Evolutionary conservation across 75 land plant genomes (phyloP).

Genomic region (Pinus taeda): DNA sequence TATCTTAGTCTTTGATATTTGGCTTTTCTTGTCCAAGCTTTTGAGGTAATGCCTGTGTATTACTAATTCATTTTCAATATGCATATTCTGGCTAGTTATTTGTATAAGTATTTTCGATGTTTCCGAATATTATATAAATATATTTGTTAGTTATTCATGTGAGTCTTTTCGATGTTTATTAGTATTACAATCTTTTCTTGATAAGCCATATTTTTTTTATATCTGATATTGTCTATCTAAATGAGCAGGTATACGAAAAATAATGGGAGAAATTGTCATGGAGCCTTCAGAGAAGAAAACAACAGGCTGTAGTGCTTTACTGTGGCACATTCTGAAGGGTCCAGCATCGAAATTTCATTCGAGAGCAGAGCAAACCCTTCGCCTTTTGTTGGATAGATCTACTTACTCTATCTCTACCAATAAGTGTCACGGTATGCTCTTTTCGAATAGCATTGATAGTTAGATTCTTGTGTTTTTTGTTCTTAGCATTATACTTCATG

Average conservation of each 20-base stretch:
- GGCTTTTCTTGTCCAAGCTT: too few species aligned
- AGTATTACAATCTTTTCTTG: too few species aligned
- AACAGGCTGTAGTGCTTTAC: slow-evolving; percentile 56
- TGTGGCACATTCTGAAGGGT: slow-evolving; percentile 64
- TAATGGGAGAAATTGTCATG: slow-evolving; percentile 59
- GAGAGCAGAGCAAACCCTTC: slow-evolving; percentile 53
- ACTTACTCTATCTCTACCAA: neutral
- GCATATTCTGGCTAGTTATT: too few species aligned
- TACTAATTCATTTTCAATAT: too few species aligned
- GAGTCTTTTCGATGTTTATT: too few species aligned
- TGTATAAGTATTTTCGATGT: too few species aligned
- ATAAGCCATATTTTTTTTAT: neutral
- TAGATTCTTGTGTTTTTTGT: neutral
- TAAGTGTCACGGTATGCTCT: neutral
- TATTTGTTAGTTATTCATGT: too few species aligned
- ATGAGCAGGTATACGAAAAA: slow-evolving; percentile 54
- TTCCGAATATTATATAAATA: too few species aligned
- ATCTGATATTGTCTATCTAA: neutral
- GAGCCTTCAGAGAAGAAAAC: slow-evolving; percentile 39
- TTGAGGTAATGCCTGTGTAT: too few species aligned
- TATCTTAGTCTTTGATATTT: too few species aligned
- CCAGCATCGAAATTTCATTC: slow-evolving; percentile 78
- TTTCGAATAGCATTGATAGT: neutral
- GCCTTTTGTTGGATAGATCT: slow-evolving; percentile 45
- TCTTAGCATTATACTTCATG: neutral